Evolutionary conservation across 495 filamentous ascomycete genomes (phyloP).

Genomic region (Lasiosphaeria miniovina): DNA sequence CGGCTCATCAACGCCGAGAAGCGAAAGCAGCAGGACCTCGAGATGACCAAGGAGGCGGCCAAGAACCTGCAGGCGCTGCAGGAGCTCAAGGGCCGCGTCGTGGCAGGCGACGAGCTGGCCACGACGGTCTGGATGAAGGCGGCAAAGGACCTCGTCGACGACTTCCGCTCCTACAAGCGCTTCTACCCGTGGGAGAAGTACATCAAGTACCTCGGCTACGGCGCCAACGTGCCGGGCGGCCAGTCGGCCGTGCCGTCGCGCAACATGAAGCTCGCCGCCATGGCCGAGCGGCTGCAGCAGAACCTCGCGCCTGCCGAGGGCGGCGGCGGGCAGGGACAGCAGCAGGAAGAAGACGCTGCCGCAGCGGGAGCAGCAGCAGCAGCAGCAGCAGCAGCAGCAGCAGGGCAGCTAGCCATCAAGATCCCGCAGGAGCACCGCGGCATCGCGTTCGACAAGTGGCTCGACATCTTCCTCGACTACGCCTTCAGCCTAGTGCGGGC

Average conservation of each 20-base stretch:
- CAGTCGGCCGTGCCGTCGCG: constrained; percentile 43
- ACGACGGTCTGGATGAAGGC: constrained; percentile 68
- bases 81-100: constrained; percentile 48
- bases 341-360: not conserved
- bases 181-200: constrained; percentile 77
- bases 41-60: constrained; percentile 51
- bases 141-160: constrained; percentile 69
- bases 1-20: constrained; percentile 36
- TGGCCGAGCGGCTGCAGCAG: constrained; percentile 62
- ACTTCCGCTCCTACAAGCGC: constrained; percentile 70
- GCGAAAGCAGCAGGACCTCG: constrained; percentile 36
- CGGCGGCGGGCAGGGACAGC: constrained; percentile 17
- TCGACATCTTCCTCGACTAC: constrained; percentile 87
- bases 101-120: constrained; percentile 51
- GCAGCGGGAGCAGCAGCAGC: not conserved
- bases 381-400: not conserved
- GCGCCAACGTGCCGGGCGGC: constrained; percentile 43
- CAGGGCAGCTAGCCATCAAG: not conserved
- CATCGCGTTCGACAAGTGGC: constrained; percentile 77
- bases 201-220: constrained; percentile 65
- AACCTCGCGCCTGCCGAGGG: constrained; percentile 41
- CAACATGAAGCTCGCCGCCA: constrained; percentile 62
- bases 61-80: constrained; percentile 56
- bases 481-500: constrained; percentile 66
- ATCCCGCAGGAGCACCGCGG: constrained; percentile 66